Evolutionary conservation across 768 basidiomycete species (phyloP).

Genomic region (Epithele typhae): DNA sequence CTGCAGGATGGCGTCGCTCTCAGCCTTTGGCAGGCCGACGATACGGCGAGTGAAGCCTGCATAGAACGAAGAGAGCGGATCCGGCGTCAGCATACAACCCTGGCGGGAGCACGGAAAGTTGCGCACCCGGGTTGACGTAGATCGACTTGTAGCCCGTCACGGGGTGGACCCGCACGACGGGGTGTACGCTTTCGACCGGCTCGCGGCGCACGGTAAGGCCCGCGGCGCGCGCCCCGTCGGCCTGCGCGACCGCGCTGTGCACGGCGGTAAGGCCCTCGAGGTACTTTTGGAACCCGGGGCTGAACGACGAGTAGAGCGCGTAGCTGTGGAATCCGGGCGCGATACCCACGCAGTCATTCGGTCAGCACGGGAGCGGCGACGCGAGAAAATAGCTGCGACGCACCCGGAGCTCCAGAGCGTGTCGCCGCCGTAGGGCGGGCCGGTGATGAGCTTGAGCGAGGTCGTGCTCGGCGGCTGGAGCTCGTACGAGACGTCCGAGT

Average conservation of each 20-base stretch:
- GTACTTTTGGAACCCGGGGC: constrained; percentile 69
- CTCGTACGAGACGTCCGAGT: constrained; percentile 82
- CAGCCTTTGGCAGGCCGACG: constrained; percentile 73
- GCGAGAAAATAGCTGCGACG: constrained; percentile 23
- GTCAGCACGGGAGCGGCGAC: constrained; percentile 3
- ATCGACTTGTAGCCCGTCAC: constrained; percentile 82
- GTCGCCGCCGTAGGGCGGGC: constrained; percentile 71
- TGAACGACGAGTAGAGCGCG: constrained; percentile 79
- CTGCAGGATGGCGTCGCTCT: constrained; percentile 67
- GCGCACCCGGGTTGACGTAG: constrained; percentile 71
- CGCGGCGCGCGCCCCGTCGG: constrained; percentile 66
- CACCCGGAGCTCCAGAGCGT: constrained; percentile 80
- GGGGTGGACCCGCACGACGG: constrained; percentile 80
- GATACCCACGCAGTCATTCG: neutral
- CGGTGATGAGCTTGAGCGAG: constrained; percentile 68
- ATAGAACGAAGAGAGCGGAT: neutral
- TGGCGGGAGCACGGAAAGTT: neutral
- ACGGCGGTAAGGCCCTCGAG: constrained; percentile 70
- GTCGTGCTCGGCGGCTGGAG: constrained; percentile 77
- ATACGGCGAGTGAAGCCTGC: constrained; percentile 78
- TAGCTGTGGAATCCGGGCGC: constrained; percentile 59
- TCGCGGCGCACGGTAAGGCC: constrained; percentile 68
- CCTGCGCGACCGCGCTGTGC: constrained; percentile 75
- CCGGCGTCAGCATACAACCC: neutral
- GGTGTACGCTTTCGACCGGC: constrained; percentile 68